Evolutionary conservation across 805 yeast genomes (phyloP), one percentile per base, ranked within the genome.

Genomic region (Brettanomyces naardenensis): DNA sequence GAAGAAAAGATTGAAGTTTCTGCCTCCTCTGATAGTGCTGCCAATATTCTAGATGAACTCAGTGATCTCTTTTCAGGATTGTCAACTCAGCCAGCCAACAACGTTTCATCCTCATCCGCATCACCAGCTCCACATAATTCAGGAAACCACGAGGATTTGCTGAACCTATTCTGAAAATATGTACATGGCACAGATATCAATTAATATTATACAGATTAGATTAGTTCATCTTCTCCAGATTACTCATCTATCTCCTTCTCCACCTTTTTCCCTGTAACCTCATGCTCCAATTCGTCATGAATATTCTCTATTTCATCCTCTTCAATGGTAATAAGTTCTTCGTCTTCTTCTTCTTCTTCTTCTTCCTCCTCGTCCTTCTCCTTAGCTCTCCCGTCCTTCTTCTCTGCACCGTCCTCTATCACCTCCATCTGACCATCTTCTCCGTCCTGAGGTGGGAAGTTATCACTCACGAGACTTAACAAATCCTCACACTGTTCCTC

Each of bases 401-500:
- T n/a, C n/a, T n/a, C n/a, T 1, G 14, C 32, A 15, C 35, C 52
- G 28, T 37, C 52, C 18, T 33, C 46, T 10, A 32, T 4, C 15
- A 13, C 25, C 15, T 19, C 35, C n/a, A 38, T 48, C 36, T 35
- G 49, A 25, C 38, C 54, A 9, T 13, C 45, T 6, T 29, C 49
- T 6, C 33, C 45, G 5, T 46, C 58, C 3, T 41, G 59, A 5
- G 42, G 54, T 2, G 83, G 85, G 53, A 76, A 73, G 39, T 71
- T 62, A 28, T 66, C 66, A n/a, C 60, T 51, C 15, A 86, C 66
- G 36, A 78, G 68, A 4, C 62, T 71, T 22, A 90, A 45, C 2
- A 90, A 71, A 3, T 65, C 62, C 33, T 76, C 72, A 35, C 84
- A 68, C 42, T 78, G 69, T 1, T 74, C 81, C 42, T 83, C 85